phyloP scores from a whole-genome alignment of 176 grass and related monocot genomes.

The Oryza glumipatula region DNA sequence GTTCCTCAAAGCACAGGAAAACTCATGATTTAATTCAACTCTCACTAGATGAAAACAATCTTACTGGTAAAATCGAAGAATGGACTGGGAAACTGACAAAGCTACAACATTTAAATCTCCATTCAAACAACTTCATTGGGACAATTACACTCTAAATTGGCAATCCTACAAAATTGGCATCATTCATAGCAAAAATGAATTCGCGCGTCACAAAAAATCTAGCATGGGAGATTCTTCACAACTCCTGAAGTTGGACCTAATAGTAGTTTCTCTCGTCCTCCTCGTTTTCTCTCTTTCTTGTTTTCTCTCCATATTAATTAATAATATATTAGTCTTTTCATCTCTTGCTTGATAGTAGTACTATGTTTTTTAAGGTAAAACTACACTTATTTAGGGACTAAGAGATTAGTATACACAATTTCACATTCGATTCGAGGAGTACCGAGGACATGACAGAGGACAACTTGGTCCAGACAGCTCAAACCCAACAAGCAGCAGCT shows the following conservation, averaged over 20 bases:
- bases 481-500: too few relatives aligned
- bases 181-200: conserved; percentile 28
- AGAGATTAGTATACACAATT: too few relatives aligned
- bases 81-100: conserved; percentile 40
- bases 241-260: conserved; percentile 37
- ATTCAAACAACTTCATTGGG: conserved; percentile 42
- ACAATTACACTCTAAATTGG: conserved; percentile 34
- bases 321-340: too few relatives aligned
- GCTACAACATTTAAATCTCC: conserved; percentile 31
- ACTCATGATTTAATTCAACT: conserved; percentile 8
- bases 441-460: too few relatives aligned
- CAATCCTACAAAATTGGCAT: conserved; percentile 39
- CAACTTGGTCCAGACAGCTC: too few relatives aligned
- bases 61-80: conserved; percentile 40
- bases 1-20: neutral
- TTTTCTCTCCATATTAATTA: too few relatives aligned
- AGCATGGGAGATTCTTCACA: conserved; percentile 31
- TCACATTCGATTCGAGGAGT: too few relatives aligned
- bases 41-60: conserved; percentile 30
- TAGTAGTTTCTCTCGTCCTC: too few relatives aligned
- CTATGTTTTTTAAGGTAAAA: too few relatives aligned
- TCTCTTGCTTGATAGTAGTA: too few relatives aligned
- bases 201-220: conserved; percentile 37
- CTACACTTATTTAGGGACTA: too few relatives aligned
- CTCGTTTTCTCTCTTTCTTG: too few relatives aligned